Percentiles rank a stretch among this genome's conserved stretches.
These are phyloP conservation scores for Aaosphaeria pasadenensis DNA, from an alignment of 2,329 filamentous ascomycete species.

Conservation along the genomic window DNA sequence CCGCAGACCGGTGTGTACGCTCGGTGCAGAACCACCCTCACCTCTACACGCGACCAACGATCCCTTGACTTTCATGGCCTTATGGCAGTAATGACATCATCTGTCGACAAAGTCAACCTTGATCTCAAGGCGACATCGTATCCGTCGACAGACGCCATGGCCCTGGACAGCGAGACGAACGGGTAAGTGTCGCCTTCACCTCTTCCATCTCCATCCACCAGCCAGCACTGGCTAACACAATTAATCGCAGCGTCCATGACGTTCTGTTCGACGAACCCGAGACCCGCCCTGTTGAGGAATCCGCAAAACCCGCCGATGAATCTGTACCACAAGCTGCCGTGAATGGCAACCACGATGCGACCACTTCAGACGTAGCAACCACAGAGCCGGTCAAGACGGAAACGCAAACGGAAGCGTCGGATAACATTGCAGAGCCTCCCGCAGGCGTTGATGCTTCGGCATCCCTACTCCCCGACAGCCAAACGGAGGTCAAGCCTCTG, in stretches of 20 bases:
- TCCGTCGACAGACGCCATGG: slow-evolving; percentile 50
- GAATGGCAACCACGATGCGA: slow-evolving; percentile 28
- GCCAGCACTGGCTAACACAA: slow-evolving; percentile 9
- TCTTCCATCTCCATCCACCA: background rate
- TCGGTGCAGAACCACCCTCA: background rate
- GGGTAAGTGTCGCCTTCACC: slow-evolving; percentile 53
- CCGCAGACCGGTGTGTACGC: too few species aligned
- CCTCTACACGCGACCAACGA: background rate
- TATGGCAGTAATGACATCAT: slow-evolving; percentile 41
- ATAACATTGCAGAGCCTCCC: slow-evolving; percentile 32
- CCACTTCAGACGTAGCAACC: slow-evolving; percentile 17
- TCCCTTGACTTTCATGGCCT: slow-evolving; percentile 29
- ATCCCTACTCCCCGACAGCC: slow-evolving; percentile 41
- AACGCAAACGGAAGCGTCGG: too few species aligned
- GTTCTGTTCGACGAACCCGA: slow-evolving; percentile 35
- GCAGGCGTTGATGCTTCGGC: slow-evolving; percentile 43
- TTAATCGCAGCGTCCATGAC: slow-evolving; percentile 25
- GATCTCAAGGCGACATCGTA: slow-evolving; percentile 52
- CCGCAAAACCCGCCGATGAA: slow-evolving; percentile 14
- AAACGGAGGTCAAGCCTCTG: slow-evolving; percentile 39
- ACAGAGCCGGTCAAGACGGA: slow-evolving; percentile 27
- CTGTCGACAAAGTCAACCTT: slow-evolving; percentile 35
- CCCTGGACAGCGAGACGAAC: slow-evolving; percentile 54
- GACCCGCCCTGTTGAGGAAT: slow-evolving; percentile 12
- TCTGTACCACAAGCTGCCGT: slow-evolving; percentile 14